Base-by-base conservation (phyloP, 352 stramenopile genomes). In the Pythium plurisporium region DNA sequence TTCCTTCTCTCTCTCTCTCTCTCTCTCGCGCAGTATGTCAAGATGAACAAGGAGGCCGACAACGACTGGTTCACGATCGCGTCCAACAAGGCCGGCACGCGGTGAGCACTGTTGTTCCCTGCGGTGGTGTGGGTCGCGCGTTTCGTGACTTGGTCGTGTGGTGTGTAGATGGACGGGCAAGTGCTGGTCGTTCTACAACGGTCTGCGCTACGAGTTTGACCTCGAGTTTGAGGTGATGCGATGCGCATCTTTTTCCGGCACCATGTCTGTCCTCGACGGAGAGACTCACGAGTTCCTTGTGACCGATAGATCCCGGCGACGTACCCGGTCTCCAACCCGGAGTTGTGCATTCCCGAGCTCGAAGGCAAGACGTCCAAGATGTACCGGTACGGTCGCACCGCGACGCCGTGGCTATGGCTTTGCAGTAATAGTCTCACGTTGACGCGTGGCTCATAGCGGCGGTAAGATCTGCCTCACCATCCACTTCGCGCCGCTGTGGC, bases 341-440 rank as follows among this genome's bases (percentile, higher is more conserved):
- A 93, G 63, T 67, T 93, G 5, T 93, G 83, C 52, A 82, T 96
- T 44, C 87, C 87, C 0, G 85, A 95, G 65, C 79, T 96, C 1
- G 85, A 96, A 15, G 82, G 84, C 31, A 96, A 96, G 67, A 95
- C 87, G 23, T 85, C 84, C 64, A 96, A 96, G 70, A 96, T 96
- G 84, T 96, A 96, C 67, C 67, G 84, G 74, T 85, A 34, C 42
- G 67, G n/a, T n/a, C n/a, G n/a, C n/a, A n/a, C n/a, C n/a, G n/a
- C n/a, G n/a, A n/a, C n/a, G n/a, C n/a, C n/a, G n/a, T n/a, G n/a
- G n/a, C n/a, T n/a, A n/a, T n/a, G n/a, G n/a, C n/a, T n/a, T n/a
- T n/a, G n/a, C n/a, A n/a, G n/a, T n/a, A 20, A 26, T 33, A 40
- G 17, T 38, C 27, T 40, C 14, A 27, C 15, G 12, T 26, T 54